These are phyloP conservation scores for Chlamydomonas schloesseri DNA, from an alignment of 139 green algal species.

Conservation along the genomic window DNA sequence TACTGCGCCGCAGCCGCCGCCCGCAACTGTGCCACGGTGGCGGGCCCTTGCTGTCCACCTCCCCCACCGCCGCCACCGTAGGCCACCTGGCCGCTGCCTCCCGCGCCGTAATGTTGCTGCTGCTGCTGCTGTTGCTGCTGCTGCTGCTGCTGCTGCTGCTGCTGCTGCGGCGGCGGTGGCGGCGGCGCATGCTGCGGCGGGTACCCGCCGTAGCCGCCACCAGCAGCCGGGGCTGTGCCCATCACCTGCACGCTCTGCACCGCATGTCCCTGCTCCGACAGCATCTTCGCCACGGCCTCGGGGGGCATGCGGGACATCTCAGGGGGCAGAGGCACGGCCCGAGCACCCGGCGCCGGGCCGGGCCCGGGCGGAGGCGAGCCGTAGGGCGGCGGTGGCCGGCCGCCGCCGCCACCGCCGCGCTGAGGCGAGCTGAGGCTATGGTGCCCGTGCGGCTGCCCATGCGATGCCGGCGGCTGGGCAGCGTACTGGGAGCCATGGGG, in stretches of 20 bases:
- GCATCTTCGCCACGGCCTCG: constrained; percentile 18
- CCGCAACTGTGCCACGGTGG: not conserved
- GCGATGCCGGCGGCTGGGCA: not conserved
- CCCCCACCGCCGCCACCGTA: no score
- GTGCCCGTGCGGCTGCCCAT: not conserved
- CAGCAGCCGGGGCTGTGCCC: no score
- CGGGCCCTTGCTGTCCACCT: not conserved
- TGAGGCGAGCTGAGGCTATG: not conserved
- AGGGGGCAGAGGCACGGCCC: constrained; percentile 4
- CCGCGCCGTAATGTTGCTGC: not conserved
- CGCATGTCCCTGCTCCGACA: constrained; percentile 5
- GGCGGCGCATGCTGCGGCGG: not conserved
- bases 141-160: no score
- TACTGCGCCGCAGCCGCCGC: not conserved
- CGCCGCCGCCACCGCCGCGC: not conserved
- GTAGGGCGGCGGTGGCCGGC: not conserved
- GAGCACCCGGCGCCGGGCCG: not conserved
- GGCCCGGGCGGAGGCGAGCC: not conserved
- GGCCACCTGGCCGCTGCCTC: no score
- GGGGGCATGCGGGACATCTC: not conserved
- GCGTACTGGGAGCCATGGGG: not conserved
- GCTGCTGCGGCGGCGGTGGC: not conserved
- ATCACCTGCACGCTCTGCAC: not conserved
- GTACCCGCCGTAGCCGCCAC: no score
- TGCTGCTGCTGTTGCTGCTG: no score